A percentile compares a stretch with the other conserved stretches of the same genome.
Evolutionary conservation across 164 flowering plant genomes (phyloP).

Genomic region (Platanus orientalis): DNA sequence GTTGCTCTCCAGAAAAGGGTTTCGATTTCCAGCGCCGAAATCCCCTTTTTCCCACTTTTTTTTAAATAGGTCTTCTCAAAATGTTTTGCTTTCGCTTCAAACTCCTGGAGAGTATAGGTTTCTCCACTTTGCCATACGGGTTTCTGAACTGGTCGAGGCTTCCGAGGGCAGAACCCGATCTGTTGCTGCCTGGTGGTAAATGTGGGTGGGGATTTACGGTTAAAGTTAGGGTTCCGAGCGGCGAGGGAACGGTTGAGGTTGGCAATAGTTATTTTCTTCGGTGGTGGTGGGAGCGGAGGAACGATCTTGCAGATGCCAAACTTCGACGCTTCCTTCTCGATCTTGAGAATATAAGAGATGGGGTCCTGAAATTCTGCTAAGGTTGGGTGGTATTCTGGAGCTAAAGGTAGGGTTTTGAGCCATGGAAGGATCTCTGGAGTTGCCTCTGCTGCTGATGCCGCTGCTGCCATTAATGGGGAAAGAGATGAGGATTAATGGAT

Average conservation of each 20-base stretch:
- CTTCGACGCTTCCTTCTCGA: slow-evolving; percentile 69
- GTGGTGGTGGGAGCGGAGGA: slow-evolving; percentile 53
- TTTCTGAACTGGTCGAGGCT: slow-evolving; percentile 52
- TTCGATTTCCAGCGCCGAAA: slow-evolving; percentile 53
- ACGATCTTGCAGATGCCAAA: slow-evolving; percentile 83
- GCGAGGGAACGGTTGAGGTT: slow-evolving; percentile 56
- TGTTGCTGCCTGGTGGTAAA: slow-evolving; percentile 80
- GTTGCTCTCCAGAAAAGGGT: slow-evolving; percentile 69
- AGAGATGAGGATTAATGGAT: not conserved
- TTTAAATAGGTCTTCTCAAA: slow-evolving; percentile 54
- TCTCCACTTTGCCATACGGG: slow-evolving; percentile 87
- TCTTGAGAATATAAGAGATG: slow-evolving; percentile 73
- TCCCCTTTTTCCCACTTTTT: slow-evolving; percentile 30
- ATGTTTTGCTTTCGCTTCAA: slow-evolving; percentile 57
- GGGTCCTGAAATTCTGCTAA: slow-evolving; percentile 77
- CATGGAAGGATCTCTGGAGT: slow-evolving; percentile 48
- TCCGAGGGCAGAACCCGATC: slow-evolving; percentile 72
- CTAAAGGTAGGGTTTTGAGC: slow-evolving; percentile 66
- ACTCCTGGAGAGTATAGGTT: slow-evolving; percentile 45
- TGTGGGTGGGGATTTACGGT: slow-evolving; percentile 35
- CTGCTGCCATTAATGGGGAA: not conserved
- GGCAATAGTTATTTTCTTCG: slow-evolving; percentile 45
- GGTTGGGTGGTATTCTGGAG: slow-evolving; percentile 72
- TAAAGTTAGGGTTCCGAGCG: slow-evolving; percentile 24
- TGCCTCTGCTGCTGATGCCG: not conserved